Conservation (phyloP, 768 basidiomycete species). For the Fomitopsis serialis region DNA sequence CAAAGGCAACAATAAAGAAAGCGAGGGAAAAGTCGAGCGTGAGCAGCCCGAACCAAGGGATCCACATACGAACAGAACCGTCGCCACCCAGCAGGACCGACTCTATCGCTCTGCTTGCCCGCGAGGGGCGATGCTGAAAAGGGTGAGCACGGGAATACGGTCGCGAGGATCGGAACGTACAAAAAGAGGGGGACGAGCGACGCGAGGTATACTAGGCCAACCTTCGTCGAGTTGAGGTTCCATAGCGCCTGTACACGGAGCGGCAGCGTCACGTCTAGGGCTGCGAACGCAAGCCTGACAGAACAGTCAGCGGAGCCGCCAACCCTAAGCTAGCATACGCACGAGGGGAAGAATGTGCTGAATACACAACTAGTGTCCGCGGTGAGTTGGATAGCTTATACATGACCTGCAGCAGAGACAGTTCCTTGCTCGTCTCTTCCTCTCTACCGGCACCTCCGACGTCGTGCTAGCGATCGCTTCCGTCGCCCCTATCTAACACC, state of each 20-base stretch:
- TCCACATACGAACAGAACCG: conserved; percentile 8
- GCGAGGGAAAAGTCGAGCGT: background rate
- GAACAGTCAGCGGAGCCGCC: background rate
- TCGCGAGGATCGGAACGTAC: background rate
- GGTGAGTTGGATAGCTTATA: conserved; percentile 10
- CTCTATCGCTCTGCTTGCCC: background rate
- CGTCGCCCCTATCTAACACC: conserved; percentile 13
- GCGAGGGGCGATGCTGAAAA: background rate
- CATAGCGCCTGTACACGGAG: conserved; percentile 23
- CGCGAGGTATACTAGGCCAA: conserved; percentile 36
- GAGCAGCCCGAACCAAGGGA: background rate
- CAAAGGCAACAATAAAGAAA: background rate
- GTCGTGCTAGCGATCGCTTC: conserved; percentile 7
- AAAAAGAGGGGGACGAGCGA: background rate
- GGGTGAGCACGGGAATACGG: background rate
- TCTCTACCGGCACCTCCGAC: background rate
- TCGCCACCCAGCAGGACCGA: background rate
- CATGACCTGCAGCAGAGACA: conserved; percentile 9
- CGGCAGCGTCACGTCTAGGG: conserved; percentile 23
- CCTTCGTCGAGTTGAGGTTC: conserved; percentile 24
- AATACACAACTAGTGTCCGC: conserved; percentile 15
- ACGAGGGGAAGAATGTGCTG: conserved; percentile 24
- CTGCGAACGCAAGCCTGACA: conserved; percentile 15
- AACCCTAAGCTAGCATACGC: conserved; percentile 5
- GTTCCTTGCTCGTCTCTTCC: background rate